Conservation (phyloP, 2,329 filamentous ascomycete species). For the Botryosphaeria dothidea region DNA sequence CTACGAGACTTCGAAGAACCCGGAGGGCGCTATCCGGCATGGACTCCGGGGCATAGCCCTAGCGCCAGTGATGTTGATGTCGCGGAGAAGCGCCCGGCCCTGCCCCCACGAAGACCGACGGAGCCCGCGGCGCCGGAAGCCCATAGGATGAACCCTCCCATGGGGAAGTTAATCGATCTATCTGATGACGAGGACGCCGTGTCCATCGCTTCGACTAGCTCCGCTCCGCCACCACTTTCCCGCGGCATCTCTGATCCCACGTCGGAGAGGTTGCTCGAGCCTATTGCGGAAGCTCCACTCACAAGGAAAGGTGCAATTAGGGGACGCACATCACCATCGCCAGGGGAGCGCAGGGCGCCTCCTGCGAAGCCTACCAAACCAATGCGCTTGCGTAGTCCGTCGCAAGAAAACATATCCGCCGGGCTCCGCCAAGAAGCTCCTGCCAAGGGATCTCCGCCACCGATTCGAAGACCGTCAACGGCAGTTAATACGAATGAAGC, state of each 20-base stretch:
- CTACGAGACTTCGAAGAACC: constrained; percentile 46
- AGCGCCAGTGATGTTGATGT: constrained; percentile 38
- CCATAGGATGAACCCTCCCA: constrained; percentile 23
- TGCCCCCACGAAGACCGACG: constrained; percentile 37
- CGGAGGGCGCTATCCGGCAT: constrained; percentile 27
- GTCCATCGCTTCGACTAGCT: constrained; percentile 19
- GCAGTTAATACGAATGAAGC: constrained; percentile 11
- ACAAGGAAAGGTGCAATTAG: constrained; percentile 21
- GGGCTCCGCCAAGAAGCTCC: constrained; percentile 19
- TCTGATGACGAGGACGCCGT: constrained; percentile 40
- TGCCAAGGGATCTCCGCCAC: constrained; percentile 24
- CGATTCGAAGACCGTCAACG: constrained; percentile 32
- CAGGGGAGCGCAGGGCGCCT: constrained; percentile 7
- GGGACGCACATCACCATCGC: constrained; percentile 6
- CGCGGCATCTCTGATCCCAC: constrained; percentile 31
- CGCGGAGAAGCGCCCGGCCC: constrained; percentile 32
- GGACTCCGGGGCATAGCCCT: constrained; percentile 33
- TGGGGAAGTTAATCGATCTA: constrained; percentile 49
- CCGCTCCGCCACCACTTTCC: constrained; percentile 23
- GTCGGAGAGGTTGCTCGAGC: constrained; percentile 22
- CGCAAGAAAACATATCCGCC: constrained; percentile 29
- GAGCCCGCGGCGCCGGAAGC: constrained; percentile 28
- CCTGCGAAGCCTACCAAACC: constrained; percentile 29
- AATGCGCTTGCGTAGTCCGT: constrained; percentile 40
- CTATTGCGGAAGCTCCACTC: constrained; percentile 22